These are phyloP conservation scores for Lachnellula willkommii DNA, from an alignment of 2,329 filamentous ascomycete genomes.

Conservation along the genomic window DNA sequence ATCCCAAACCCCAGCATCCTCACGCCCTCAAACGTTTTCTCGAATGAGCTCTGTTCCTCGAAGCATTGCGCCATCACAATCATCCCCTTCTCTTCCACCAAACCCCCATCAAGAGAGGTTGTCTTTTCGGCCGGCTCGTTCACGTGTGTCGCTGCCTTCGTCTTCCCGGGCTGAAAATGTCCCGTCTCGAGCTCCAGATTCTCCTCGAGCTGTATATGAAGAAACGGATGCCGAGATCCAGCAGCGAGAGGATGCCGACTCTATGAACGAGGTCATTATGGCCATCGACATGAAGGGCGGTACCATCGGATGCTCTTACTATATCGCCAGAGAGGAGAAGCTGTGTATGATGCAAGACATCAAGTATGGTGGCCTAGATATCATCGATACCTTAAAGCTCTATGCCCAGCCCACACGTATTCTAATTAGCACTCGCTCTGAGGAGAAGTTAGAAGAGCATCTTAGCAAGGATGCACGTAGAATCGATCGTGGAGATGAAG, in stretches of 20 bases:
- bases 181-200: constrained; percentile 10
- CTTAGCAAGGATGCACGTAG: constrained; percentile 28
- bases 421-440: constrained; percentile 38
- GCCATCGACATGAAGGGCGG: constrained; percentile 68
- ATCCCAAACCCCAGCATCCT: constrained; percentile 8
- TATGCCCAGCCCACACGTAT: constrained; percentile 52
- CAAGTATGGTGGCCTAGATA: constrained; percentile 59
- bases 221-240: constrained; percentile 31
- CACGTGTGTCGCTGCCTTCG: background rate
- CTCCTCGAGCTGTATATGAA: constrained; percentile 3
- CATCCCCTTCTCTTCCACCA: constrained; percentile 17
- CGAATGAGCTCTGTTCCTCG: constrained; percentile 16
- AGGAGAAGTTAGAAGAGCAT: constrained; percentile 30
- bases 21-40: constrained; percentile 15
- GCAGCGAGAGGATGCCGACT: constrained; percentile 41
- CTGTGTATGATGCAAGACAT: constrained; percentile 76
- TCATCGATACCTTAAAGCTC: constrained; percentile 56
- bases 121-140: constrained; percentile 10
- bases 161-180: constrained; percentile 6
- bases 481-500: constrained; percentile 20
- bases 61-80: constrained; percentile 5
- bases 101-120: constrained; percentile 16
- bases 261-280: constrained; percentile 67
- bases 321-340: constrained; percentile 62
- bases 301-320: constrained; percentile 79